phyloP scores from a whole-genome alignment of 306 rosid genomes.

The Ormosia semicastrata region DNA sequence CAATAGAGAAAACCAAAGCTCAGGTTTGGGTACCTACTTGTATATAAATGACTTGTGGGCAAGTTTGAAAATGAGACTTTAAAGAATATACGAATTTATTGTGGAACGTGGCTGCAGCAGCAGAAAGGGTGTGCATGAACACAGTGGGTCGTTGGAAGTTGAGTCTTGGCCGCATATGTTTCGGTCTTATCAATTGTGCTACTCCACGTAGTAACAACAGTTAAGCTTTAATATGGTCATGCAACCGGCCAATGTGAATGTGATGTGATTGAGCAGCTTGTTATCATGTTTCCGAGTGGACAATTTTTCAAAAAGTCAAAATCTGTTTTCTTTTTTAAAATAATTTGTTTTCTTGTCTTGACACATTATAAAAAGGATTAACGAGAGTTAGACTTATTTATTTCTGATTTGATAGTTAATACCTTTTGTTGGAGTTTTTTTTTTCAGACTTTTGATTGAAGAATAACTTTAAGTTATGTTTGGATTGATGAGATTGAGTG shows the following conservation, averaged over 20 bases:
- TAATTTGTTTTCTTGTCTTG: not conserved
- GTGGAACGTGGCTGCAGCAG: constrained; percentile 12
- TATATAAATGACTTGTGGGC: not conserved
- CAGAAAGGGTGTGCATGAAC: not conserved
- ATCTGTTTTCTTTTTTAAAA: not conserved
- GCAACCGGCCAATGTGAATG: not conserved
- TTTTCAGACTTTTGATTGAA: too few relatives aligned
- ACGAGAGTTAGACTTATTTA: not conserved
- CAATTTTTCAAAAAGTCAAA: not conserved
- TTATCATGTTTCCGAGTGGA: not conserved
- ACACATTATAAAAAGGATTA: not conserved
- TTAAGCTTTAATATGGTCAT: not conserved
- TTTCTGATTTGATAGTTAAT: not conserved
- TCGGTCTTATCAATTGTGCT: not conserved
- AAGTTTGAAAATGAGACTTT: not conserved
- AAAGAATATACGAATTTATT: not conserved
- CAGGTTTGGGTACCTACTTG: not conserved
- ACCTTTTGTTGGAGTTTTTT: not conserved
- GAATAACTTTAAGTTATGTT: not conserved
- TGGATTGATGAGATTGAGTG: too few relatives aligned
- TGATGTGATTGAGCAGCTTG: not conserved
- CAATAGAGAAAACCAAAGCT: not conserved
- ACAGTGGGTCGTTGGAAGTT: constrained; percentile 43
- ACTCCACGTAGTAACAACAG: not conserved
- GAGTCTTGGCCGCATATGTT: not conserved